phyloP scores from a whole-genome alignment of 1,284 basidiomycete genomes.

The Leucoagaricus sp. region DNA sequence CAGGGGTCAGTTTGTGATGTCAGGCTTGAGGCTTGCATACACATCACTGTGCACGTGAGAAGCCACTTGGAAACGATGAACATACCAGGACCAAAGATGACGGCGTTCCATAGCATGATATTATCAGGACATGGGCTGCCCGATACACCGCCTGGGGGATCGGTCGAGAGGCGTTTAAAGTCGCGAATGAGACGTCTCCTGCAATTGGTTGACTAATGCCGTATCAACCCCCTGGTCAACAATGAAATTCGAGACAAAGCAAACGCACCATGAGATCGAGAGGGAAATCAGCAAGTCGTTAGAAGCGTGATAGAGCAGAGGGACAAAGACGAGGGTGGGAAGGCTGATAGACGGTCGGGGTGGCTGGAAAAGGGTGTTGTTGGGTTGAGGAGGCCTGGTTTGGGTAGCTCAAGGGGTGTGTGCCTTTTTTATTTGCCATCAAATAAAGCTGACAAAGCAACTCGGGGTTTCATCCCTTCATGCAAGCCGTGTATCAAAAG shows the following conservation, averaged over 20 bases:
- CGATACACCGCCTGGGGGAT: slow-evolving; percentile 94
- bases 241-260: background rate
- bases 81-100: slow-evolving; percentile 96
- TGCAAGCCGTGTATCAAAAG: background rate
- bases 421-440: slow-evolving; percentile 10
- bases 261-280: background rate
- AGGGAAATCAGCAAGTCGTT: background rate
- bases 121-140: slow-evolving; percentile 97
- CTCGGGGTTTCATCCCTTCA: slow-evolving; percentile 5
- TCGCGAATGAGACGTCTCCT: slow-evolving; percentile 91
- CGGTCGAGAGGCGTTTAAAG: slow-evolving; percentile 92
- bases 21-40: slow-evolving; percentile 1
- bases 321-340: background rate
- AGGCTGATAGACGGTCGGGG: slow-evolving; percentile 4
- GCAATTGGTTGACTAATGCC: slow-evolving; percentile 79
- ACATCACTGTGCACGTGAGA: slow-evolving; percentile 1
- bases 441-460: slow-evolving; percentile 12
- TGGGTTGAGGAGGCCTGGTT: slow-evolving; percentile 4
- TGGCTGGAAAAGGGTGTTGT: slow-evolving; percentile 12
- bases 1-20: background rate
- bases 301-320: slow-evolving; percentile 4
- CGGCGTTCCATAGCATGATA: slow-evolving; percentile 99
- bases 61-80: slow-evolving; percentile 16
- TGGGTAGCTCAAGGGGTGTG: background rate
- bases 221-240: background rate